A percentile compares a stretch with the other conserved stretches of the same genome.
phyloP scores from a whole-genome alignment of 768 basidiomycete species.

The Termitomyces sp. region DNA sequence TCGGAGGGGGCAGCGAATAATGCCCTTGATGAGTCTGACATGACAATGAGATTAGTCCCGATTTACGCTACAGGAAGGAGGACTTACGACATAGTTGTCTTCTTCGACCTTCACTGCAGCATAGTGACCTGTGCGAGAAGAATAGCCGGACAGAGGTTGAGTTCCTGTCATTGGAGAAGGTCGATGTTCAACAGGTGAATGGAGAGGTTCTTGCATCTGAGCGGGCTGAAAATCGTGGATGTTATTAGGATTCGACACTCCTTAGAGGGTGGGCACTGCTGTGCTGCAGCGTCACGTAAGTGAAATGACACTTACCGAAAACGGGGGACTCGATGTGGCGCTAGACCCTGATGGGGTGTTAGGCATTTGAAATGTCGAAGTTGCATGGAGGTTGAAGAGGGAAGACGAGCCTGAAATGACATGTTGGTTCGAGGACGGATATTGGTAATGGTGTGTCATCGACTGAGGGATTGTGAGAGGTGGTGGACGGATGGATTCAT shows the following conservation, averaged over 20 bases:
- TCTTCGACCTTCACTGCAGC: constrained; percentile 67
- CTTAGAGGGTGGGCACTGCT: neutral
- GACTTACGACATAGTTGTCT: constrained; percentile 55
- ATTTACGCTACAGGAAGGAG: neutral
- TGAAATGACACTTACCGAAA: constrained; percentile 78
- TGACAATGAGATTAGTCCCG: constrained; percentile 7
- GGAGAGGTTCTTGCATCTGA: constrained; percentile 60
- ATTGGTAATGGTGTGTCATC: constrained; percentile 50
- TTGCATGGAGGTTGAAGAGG: constrained; percentile 52
- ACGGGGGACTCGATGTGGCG: constrained; percentile 74
- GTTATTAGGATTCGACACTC: constrained; percentile 57
- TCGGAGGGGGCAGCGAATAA: constrained; percentile 38
- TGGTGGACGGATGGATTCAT: constrained; percentile 45
- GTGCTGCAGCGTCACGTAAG: constrained; percentile 13
- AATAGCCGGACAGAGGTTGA: constrained; percentile 38
- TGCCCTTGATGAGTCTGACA: constrained; percentile 35
- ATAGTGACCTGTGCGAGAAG: constrained; percentile 47
- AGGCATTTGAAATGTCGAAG: constrained; percentile 60
- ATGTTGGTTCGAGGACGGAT: constrained; percentile 36
- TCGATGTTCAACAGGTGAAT: constrained; percentile 50
- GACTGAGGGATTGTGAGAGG: constrained; percentile 65
- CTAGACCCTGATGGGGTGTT: constrained; percentile 74
- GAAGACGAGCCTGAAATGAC: constrained; percentile 41
- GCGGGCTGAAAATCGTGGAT: constrained; percentile 50
- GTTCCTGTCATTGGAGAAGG: constrained; percentile 40